These are phyloP conservation scores for Kwoniella sp. DNA, from an alignment of 768 basidiomycete species.

Conservation along the genomic window DNA sequence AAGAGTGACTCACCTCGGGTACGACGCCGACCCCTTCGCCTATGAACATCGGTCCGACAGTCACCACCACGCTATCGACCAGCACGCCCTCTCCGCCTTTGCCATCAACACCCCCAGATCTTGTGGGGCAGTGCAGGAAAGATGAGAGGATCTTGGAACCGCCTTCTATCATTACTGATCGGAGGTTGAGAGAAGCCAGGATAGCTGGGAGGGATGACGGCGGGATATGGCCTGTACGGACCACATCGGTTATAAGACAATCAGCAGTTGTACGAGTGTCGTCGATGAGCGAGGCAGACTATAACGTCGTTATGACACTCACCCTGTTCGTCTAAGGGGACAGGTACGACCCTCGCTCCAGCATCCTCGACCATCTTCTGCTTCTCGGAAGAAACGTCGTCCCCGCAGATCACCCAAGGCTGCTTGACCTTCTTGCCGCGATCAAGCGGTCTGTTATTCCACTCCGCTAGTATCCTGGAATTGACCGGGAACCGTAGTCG, in stretches of 20 bases:
- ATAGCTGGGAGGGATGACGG: constrained; percentile 60
- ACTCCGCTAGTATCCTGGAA: constrained; percentile 62
- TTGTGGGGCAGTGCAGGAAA: constrained; percentile 61
- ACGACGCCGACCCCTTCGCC: constrained; percentile 60
- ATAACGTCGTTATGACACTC: too few relatives aligned
- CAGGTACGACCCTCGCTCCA: constrained; percentile 69
- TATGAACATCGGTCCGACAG: constrained; percentile 81
- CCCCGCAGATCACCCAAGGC: constrained; percentile 71
- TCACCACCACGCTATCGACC: constrained; percentile 78
- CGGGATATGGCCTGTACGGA: constrained; percentile 45
- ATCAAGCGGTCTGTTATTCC: constrained; percentile 63
- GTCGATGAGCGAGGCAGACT: too few relatives aligned
- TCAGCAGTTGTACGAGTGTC: too few relatives aligned
- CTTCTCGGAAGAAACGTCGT: constrained; percentile 56
- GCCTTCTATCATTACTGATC: constrained; percentile 92
- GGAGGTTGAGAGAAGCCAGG: constrained; percentile 65
- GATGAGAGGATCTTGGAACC: constrained; percentile 80
- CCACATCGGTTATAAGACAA: too few relatives aligned
- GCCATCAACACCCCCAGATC: constrained; percentile 19
- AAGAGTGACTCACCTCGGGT: constrained; percentile 33
- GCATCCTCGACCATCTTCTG: constrained; percentile 62
- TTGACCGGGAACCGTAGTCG: constrained; percentile 66
- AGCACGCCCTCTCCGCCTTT: constrained; percentile 38
- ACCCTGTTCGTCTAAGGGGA: constrained; percentile 59
- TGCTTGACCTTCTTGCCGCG: constrained; percentile 53